Percentiles rank a stretch among this genome's conserved stretches.
These are phyloP conservation scores for Mortierella sp. DNA, from an alignment of 371 early-diverging fungal species.

Conservation along the genomic window DNA sequence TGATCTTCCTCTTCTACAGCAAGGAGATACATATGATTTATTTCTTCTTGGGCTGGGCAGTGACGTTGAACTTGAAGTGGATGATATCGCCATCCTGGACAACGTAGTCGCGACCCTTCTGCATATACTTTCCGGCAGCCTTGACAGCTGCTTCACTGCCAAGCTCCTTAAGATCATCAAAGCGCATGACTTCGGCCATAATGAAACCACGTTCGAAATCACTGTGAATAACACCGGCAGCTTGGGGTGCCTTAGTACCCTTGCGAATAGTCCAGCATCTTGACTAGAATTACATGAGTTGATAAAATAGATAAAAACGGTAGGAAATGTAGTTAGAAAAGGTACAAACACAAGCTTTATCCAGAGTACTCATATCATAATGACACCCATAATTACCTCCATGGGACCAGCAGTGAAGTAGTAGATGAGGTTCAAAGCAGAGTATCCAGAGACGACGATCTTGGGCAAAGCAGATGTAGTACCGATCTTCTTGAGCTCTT, in stretches of 20 bases:
- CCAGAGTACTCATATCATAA: neutral
- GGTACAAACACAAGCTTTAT: neutral
- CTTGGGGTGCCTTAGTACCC: constrained; percentile 90
- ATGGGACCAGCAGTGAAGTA: constrained; percentile 93
- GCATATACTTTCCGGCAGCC: constrained; percentile 80
- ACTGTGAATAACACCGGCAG: constrained; percentile 90
- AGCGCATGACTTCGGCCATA: constrained; percentile 92
- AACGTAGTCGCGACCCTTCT: constrained; percentile 83
- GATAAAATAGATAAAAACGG: neutral
- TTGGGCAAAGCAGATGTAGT: constrained; percentile 75
- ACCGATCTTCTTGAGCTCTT: constrained; percentile 56
- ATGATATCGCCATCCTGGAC: constrained; percentile 81
- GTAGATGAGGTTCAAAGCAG: constrained; percentile 87
- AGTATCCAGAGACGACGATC: constrained; percentile 89
- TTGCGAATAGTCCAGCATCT: constrained; percentile 65
- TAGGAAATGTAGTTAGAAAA: neutral
- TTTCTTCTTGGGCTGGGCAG: constrained; percentile 57
- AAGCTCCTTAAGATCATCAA: constrained; percentile 76
- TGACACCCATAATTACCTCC: constrained; percentile 67
- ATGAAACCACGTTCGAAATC: constrained; percentile 95
- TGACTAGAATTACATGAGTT: constrained; percentile 7
- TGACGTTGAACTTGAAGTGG: constrained; percentile 63
- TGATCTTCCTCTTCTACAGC: neutral
- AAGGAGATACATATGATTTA: constrained; percentile 10
- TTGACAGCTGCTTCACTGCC: constrained; percentile 82